A percentile compares a stretch with the other conserved stretches of the same genome.
phyloP scores from a whole-genome alignment of 306 rosid genomes.

The Prinsepia uniflora region DNA sequence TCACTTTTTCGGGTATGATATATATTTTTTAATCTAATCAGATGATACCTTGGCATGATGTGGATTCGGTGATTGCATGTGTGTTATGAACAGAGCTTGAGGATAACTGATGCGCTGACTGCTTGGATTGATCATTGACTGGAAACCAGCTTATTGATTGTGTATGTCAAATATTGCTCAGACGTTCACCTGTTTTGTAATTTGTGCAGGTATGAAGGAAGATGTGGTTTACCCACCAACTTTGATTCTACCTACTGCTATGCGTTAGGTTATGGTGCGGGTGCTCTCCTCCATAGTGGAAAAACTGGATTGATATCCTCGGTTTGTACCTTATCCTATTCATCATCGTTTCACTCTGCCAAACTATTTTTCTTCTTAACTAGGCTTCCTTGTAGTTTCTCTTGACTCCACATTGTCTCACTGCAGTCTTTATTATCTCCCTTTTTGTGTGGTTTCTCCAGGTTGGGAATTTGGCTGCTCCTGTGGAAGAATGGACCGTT shows the following conservation, averaged over 20 bases:
- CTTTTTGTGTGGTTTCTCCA: constrained; percentile 31
- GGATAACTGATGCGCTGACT: neutral
- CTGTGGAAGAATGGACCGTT: constrained; percentile 89
- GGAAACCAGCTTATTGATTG: neutral
- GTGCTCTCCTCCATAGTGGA: constrained; percentile 88
- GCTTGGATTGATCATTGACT: neutral
- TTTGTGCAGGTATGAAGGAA: constrained; percentile 78
- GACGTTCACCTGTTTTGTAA: constrained; percentile 14
- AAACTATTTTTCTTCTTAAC: neutral
- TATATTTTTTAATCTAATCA: neutral
- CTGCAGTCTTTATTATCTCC: neutral
- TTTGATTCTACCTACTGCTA: constrained; percentile 90
- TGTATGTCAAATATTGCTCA: neutral
- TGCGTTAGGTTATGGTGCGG: constrained; percentile 94
- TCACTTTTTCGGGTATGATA: constrained; percentile 90
- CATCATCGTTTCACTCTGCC: neutral
- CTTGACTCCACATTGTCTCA: neutral
- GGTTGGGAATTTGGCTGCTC: constrained; percentile 89
- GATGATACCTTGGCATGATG: constrained; percentile 3
- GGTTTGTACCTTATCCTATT: constrained; percentile 43
- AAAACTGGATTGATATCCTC: constrained; percentile 94
- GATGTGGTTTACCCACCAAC: constrained; percentile 97
- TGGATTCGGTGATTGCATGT: neutral
- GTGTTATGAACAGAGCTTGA: neutral
- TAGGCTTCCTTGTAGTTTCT: neutral